Evolutionary conservation across 1,139 yeast species (phyloP).

Genomic region (Hemisphaericaspora xylanilytica): DNA sequence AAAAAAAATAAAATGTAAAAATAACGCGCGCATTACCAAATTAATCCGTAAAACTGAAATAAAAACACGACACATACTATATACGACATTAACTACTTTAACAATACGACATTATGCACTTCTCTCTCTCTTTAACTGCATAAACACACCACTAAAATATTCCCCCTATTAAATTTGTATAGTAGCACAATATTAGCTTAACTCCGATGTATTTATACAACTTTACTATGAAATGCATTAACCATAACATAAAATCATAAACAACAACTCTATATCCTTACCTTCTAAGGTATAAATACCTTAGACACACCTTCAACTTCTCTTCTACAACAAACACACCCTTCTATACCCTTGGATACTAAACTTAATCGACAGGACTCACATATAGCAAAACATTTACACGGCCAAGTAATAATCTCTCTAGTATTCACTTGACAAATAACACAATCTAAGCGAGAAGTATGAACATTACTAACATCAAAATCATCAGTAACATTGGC

Average conservation of each 20-base stretch:
- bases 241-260: conserved; percentile 5
- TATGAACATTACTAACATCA: conserved; percentile 15
- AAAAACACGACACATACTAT: no score
- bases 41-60: no score
- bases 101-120: no score
- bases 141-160: no score
- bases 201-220: no score
- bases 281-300: conserved; percentile 47
- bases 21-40: no score
- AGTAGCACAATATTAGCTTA: no score
- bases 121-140: no score
- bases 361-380: conserved; percentile 78
- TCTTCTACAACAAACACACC: conserved; percentile 83
- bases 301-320: conserved; percentile 59
- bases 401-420: conserved; percentile 88
- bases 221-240: no score
- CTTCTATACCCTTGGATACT: conserved; percentile 69
- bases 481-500: conserved; percentile 4
- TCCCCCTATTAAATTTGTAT: no score
- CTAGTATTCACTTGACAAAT: conserved; percentile 76
- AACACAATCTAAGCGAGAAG: conserved; percentile 54
- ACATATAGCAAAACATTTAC: conserved; percentile 85
- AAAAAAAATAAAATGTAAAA: no score
- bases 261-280: background rate
- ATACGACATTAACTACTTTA: no score